Evolutionary conservation across 108 stramenopile species (phyloP).

Genomic region (Bacterosira constricta): DNA sequence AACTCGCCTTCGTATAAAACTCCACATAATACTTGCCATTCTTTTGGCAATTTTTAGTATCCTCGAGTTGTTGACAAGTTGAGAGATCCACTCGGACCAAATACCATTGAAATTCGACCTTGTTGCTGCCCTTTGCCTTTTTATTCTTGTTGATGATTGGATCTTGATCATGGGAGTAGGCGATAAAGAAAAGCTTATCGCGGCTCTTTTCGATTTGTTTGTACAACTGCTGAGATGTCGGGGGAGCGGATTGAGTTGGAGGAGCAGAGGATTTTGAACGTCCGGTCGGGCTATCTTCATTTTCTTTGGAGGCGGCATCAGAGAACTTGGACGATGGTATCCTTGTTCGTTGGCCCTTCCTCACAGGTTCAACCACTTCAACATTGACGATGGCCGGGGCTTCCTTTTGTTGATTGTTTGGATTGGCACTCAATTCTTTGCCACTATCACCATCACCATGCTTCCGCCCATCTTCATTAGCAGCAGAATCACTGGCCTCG

Average conservation of each 20-base stretch:
- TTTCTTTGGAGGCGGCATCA: background rate
- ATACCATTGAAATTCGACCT: conserved; percentile 10
- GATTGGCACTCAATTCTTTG: too few species aligned
- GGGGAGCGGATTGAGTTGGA: too few species aligned
- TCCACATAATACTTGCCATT: conserved; percentile 43
- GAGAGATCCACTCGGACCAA: conserved; percentile 39
- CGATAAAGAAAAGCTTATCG: conserved; percentile 48
- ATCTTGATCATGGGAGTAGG: conserved; percentile 10
- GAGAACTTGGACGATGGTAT: too few species aligned
- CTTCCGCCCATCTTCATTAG: too few species aligned
- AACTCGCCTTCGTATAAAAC: conserved; percentile 33
- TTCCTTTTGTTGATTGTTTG: too few species aligned
- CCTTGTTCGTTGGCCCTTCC: background rate
- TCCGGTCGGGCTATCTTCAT: background rate
- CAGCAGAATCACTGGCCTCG: too few species aligned
- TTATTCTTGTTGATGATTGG: background rate
- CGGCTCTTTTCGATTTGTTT: conserved; percentile 26
- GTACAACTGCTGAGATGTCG: conserved; percentile 17
- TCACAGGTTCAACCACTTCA: background rate
- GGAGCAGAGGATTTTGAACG: too few species aligned
- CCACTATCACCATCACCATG: too few species aligned
- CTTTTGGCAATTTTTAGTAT: conserved; percentile 9
- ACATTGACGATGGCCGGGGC: background rate
- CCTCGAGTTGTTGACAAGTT: conserved; percentile 1
- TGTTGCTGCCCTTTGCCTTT: background rate